phyloP scores from a whole-genome alignment of 441 rosid species.

The Erodium chrysanthum region DNA sequence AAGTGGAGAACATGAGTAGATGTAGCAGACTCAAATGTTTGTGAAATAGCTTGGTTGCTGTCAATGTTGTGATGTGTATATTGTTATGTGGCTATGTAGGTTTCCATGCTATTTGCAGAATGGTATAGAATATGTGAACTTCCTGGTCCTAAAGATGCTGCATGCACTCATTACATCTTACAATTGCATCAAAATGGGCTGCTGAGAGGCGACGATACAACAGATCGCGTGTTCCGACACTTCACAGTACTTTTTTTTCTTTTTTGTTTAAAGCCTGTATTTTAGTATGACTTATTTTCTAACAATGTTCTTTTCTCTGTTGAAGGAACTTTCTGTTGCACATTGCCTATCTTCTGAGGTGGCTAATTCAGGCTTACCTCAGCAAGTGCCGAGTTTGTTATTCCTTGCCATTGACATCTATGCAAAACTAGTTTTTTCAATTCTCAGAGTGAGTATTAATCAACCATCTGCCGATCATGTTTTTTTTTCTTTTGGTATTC shows the following conservation, averaged over 20 bases:
- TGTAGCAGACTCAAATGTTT: too few species aligned
- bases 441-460: conserved; percentile 47
- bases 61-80: conserved; percentile 2
- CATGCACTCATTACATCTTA: conserved; percentile 48
- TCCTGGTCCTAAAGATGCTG: conserved; percentile 65
- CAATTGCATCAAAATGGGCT: conserved; percentile 76
- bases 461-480: background rate
- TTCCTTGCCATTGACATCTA: conserved; percentile 81
- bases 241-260: conserved; percentile 42
- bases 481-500: background rate
- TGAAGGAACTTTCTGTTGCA: conserved; percentile 75
- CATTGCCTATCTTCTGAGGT: conserved; percentile 78
- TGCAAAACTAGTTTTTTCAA: conserved; percentile 72
- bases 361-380: conserved; percentile 50
- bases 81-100: conserved; percentile 37
- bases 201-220: conserved; percentile 76
- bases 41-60: background rate
- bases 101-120: conserved; percentile 57
- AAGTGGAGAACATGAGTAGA: background rate
- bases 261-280: conserved; percentile 8
- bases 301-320: conserved; percentile 12
- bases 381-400: conserved; percentile 63
- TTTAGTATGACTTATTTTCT: background rate
- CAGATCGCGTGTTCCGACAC: conserved; percentile 72
- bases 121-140: conserved; percentile 83